Evolutionary conservation across 768 basidiomycete genomes (phyloP).

Genomic region (Calocybe indica): DNA sequence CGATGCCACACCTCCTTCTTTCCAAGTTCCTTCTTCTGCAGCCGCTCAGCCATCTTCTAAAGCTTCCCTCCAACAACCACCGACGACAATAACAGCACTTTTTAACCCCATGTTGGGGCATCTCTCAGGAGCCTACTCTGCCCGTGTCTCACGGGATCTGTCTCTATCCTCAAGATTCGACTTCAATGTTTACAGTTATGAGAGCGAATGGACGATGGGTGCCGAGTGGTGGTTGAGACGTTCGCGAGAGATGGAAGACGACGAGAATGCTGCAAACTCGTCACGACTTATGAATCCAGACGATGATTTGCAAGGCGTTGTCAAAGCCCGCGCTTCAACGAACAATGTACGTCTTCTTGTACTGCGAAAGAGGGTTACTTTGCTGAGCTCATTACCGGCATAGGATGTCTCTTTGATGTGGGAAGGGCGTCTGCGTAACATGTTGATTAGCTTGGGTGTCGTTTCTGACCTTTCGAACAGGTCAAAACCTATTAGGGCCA

Average conservation of each 20-base stretch:
- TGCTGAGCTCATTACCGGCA: background rate
- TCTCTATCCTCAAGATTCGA: constrained; percentile 88
- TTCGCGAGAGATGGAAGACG: constrained; percentile 26
- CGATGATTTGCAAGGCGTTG: constrained; percentile 64
- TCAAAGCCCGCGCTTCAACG: constrained; percentile 87
- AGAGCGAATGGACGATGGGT: constrained; percentile 94
- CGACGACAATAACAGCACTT: constrained; percentile 90
- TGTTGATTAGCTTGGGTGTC: constrained; percentile 85
- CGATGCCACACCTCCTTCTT: constrained; percentile 65
- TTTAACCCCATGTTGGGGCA: constrained; percentile 98
- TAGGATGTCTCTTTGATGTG: constrained; percentile 89
- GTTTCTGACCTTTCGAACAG: constrained; percentile 86
- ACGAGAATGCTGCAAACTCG: constrained; percentile 10
- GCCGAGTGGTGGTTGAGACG: constrained; percentile 94
- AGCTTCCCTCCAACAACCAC: constrained; percentile 60
- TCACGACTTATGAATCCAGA: constrained; percentile 6
- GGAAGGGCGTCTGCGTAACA: constrained; percentile 88
- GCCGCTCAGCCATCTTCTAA: constrained; percentile 30
- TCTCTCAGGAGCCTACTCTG: constrained; percentile 85
- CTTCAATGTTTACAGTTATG: constrained; percentile 95
- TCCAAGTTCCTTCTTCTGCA: constrained; percentile 38
- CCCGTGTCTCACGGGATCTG: constrained; percentile 80
- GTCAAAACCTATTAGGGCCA: constrained; percentile 79
- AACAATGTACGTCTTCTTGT: constrained; percentile 58
- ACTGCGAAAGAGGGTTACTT: background rate